phyloP scores from a whole-genome alignment of 495 filamentous ascomycete genomes.

The Neurospora sp. region DNA sequence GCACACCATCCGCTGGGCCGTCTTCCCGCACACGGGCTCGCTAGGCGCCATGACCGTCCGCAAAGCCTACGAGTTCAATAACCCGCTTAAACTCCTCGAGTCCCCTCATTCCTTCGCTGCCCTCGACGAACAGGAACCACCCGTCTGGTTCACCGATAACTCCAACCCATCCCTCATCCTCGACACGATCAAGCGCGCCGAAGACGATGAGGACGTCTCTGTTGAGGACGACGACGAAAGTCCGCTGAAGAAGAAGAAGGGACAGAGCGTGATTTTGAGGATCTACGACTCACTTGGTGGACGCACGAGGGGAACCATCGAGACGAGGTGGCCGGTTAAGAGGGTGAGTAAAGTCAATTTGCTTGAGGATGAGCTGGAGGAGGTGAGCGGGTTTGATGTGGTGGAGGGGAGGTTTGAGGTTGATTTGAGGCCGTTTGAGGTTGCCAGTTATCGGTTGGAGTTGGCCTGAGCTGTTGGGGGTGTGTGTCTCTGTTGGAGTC shows the following conservation, averaged over 20 bases:
- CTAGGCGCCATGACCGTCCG: constrained; percentile 66
- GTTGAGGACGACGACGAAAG: constrained; percentile 41
- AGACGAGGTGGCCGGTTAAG: constrained; percentile 56
- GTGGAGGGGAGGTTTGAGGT: constrained; percentile 42
- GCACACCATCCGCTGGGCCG: constrained; percentile 83
- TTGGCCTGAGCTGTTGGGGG: constrained; percentile 25
- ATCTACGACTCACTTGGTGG: constrained; percentile 92
- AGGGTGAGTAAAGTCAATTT: constrained; percentile 73
- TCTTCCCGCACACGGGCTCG: constrained; percentile 70
- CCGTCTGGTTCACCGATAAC: constrained; percentile 47
- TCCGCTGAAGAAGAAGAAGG: constrained; percentile 49
- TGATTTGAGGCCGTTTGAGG: constrained; percentile 76
- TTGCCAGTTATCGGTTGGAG: constrained; percentile 73
- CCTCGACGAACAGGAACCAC: constrained; percentile 25
- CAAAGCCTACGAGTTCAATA: constrained; percentile 84
- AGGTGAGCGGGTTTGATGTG: constrained; percentile 37
- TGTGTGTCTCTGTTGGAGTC: not conserved
- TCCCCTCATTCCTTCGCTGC: constrained; percentile 19
- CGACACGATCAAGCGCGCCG: constrained; percentile 82
- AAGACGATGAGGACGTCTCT: constrained; percentile 87
- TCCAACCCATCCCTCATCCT: constrained; percentile 52
- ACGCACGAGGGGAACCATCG: constrained; percentile 54
- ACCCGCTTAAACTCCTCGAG: constrained; percentile 51
- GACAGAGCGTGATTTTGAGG: constrained; percentile 69
- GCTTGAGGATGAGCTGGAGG: constrained; percentile 60